A percentile compares a stretch with the other conserved stretches of the same genome.
Evolutionary conservation across 163 green algal genomes (phyloP).

Genomic region (Chloromonas sp.): DNA sequence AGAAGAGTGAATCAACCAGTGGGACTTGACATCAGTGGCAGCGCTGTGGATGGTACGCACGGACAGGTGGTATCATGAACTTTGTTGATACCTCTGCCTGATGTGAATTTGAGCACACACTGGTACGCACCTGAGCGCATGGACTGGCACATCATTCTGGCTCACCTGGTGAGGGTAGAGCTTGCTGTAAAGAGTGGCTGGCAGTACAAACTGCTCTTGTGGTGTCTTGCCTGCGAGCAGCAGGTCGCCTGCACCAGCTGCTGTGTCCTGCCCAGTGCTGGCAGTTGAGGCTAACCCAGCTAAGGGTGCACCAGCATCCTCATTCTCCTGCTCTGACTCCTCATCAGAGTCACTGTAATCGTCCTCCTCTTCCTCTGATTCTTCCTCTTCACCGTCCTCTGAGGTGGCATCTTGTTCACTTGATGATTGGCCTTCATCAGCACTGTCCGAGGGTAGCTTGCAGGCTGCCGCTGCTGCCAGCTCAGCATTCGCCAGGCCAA

Average conservation of each 20-base stretch:
- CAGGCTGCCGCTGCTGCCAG: background rate
- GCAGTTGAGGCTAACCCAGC: background rate
- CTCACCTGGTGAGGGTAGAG: constrained; percentile 63
- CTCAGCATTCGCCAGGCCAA: background rate
- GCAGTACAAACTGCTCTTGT: constrained; percentile 41
- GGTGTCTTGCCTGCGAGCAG: constrained; percentile 24
- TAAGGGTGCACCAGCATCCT: background rate
- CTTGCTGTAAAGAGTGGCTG: constrained; percentile 26
- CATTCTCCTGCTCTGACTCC: background rate
- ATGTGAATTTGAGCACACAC: no score
- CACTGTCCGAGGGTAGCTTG: background rate
- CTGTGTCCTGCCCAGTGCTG: background rate
- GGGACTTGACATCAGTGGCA: no score
- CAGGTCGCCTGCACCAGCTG: constrained; percentile 9
- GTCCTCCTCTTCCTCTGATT: background rate
- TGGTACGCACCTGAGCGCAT: no score
- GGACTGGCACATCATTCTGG: no score
- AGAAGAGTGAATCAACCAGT: no score
- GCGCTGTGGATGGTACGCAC: no score
- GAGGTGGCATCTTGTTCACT: no score
- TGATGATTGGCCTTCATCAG: no score
- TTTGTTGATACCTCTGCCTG: no score
- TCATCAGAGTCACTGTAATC: background rate
- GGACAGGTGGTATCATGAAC: no score
- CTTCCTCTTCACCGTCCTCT: background rate